Evolutionary conservation across 352 stramenopile species (phyloP).

Genomic region (Saprolegnia parasitica): DNA sequence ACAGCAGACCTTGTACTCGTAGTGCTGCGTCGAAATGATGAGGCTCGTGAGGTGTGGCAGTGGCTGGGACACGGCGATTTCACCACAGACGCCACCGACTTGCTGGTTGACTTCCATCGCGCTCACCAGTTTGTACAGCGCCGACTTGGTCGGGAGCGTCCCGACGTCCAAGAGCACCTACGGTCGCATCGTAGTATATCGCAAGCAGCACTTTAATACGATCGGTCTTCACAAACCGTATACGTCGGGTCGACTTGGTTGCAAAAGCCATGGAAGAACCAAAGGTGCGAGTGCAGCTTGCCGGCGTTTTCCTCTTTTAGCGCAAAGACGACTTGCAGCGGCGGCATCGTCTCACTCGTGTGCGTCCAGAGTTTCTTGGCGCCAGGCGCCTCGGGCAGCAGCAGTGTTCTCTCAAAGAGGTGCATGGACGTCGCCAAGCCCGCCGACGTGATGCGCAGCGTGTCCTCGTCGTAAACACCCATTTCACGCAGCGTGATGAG

Average conservation of each 20-base stretch:
- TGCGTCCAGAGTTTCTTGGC: constrained; percentile 34
- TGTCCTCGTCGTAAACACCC: constrained; percentile 1
- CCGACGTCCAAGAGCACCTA: constrained; percentile 18
- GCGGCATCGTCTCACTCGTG: constrained; percentile 37
- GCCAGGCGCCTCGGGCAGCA: constrained; percentile 36
- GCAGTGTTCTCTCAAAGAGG: not conserved
- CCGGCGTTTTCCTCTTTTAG: constrained; percentile 80
- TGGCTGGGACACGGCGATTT: constrained; percentile 30
- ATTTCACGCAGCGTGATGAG: not conserved
- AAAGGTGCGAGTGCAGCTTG: constrained; percentile 79
- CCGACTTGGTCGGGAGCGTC: not conserved
- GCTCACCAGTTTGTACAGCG: constrained; percentile 5
- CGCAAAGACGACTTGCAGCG: constrained; percentile 67
- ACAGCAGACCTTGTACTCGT: constrained; percentile 32
- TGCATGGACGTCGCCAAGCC: not conserved
- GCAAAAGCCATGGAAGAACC: constrained; percentile 75
- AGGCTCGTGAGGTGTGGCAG: not conserved
- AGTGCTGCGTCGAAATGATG: constrained; percentile 5
- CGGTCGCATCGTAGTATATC: not conserved
- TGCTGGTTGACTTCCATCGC: constrained; percentile 32
- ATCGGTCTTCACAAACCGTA: no score
- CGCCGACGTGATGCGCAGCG: not conserved
- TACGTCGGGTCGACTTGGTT: constrained; percentile 79
- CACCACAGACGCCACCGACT: constrained; percentile 32
- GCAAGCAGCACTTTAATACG: no score